These are phyloP conservation scores for Porphyrellus cyaneotinctus DNA, from an alignment of 768 basidiomycete genomes.

Conservation along the genomic window DNA sequence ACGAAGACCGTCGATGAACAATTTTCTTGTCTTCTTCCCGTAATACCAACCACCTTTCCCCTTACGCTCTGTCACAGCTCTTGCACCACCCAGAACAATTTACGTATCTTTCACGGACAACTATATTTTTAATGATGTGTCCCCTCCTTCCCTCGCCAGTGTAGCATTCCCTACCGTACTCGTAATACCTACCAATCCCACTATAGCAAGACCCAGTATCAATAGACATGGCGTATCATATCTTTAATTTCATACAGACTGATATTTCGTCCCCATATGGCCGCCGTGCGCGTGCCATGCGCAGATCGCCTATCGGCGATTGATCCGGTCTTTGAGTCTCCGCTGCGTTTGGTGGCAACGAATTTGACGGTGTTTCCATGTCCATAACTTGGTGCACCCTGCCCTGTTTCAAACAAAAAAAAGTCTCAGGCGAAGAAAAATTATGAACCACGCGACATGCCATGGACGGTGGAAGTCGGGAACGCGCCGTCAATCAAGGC, in stretches of 20 bases:
- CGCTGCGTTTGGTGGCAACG: slow-evolving; percentile 7
- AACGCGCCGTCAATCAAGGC: slow-evolving; percentile 5
- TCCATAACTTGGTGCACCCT: background rate
- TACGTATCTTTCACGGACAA: slow-evolving; percentile 25
- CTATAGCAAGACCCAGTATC: slow-evolving; percentile 15
- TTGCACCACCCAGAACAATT: slow-evolving; percentile 17
- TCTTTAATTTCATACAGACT: slow-evolving; percentile 12
- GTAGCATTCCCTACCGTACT: slow-evolving; percentile 20
- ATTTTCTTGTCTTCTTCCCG: background rate
- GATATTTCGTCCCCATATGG: slow-evolving; percentile 2
- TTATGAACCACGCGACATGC: slow-evolving; percentile 17
- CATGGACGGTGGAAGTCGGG: slow-evolving; percentile 9
- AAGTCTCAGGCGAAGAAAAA: slow-evolving; percentile 1
- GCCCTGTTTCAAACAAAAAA: slow-evolving; percentile 24
- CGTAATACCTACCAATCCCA: slow-evolving; percentile 26
- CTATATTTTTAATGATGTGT: slow-evolving; percentile 16
- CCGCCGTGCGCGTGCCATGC: slow-evolving; percentile 7
- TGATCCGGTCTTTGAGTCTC: slow-evolving; percentile 17
- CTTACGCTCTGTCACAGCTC: slow-evolving; percentile 13
- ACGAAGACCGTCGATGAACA: slow-evolving; percentile 37
- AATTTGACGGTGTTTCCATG: slow-evolving; percentile 22
- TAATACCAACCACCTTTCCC: background rate
- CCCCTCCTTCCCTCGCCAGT: slow-evolving; percentile 6
- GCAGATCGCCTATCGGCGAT: slow-evolving; percentile 9
- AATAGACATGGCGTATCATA: slow-evolving; percentile 14